A percentile compares a stretch with the other conserved stretches of the same genome.
These are phyloP conservation scores for Raphidocelis subcapitata DNA, from an alignment of 139 green algal genomes.

Conservation along the genomic window DNA sequence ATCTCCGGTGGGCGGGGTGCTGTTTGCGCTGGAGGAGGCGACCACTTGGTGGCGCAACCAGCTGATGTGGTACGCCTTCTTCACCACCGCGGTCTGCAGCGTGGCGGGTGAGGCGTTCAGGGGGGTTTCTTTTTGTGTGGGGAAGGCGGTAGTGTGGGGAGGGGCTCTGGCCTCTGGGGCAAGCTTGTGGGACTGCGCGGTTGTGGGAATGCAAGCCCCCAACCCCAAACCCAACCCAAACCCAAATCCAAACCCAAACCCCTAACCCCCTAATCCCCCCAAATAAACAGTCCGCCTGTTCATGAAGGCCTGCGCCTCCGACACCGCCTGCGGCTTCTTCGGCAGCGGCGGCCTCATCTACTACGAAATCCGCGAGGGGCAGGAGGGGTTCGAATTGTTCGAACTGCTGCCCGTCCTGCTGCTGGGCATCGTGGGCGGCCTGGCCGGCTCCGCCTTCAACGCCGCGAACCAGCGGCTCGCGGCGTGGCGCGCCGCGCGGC, in stretches of 20 bases:
- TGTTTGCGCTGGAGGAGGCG: constrained; percentile 88
- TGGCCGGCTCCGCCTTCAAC: constrained; percentile 76
- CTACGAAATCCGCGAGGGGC: constrained; percentile 71
- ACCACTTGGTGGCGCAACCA: constrained; percentile 68
- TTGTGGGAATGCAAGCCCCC: no score
- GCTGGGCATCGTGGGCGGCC: constrained; percentile 73
- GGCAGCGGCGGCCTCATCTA: constrained; percentile 72
- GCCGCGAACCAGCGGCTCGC: constrained; percentile 55
- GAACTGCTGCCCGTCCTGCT: constrained; percentile 80
- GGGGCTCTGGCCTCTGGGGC: no score
- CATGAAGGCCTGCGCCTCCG: constrained; percentile 59
- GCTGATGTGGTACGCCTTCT: constrained; percentile 81
- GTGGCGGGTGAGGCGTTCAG: constrained; percentile 38
- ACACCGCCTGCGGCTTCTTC: constrained; percentile 69
- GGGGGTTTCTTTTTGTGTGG: no score
- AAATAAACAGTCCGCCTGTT: constrained; percentile 42
- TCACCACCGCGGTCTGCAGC: constrained; percentile 73
- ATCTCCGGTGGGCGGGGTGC: constrained; percentile 78
- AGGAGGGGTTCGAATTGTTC: constrained; percentile 67
- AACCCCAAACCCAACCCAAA: no score
- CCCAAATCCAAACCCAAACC: no score
- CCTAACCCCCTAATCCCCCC: no score
- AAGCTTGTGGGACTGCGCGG: no score
- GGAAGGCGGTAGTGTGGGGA: not conserved
- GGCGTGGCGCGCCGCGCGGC: constrained; percentile 53